Percentiles rank a stretch among this genome's conserved stretches.
phyloP scores from a whole-genome alignment of 805 yeast species.

The Saccharomycopsis fibuligera region DNA sequence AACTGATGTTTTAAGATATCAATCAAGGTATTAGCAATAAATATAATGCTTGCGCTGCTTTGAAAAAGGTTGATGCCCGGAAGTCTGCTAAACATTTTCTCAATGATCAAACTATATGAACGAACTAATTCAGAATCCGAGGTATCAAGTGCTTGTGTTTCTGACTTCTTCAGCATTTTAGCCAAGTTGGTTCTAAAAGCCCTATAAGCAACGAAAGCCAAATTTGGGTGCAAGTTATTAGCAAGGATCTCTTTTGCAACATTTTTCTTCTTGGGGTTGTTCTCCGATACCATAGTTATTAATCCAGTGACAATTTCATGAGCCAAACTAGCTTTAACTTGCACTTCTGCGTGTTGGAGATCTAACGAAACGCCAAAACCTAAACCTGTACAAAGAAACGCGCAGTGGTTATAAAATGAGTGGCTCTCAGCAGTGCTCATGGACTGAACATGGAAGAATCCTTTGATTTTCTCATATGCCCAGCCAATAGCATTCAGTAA shows the following conservation, averaged over 20 bases:
- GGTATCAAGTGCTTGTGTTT: conserved; percentile 32
- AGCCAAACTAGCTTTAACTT: neutral
- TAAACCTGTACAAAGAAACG: conserved; percentile 5
- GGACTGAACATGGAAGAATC: conserved; percentile 25
- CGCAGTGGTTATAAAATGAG: conserved; percentile 32
- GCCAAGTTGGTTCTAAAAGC: conserved; percentile 26
- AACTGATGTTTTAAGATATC: conserved; percentile 23
- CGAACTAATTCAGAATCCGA: conserved; percentile 47
- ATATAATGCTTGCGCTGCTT: conserved; percentile 2
- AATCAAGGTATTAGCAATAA: conserved; percentile 3
- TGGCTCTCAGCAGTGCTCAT: conserved; percentile 33
- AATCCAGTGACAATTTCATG: neutral
- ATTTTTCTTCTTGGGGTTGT: neutral
- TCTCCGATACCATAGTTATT: neutral
- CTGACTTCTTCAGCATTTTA: conserved; percentile 20
- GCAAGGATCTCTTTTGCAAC: conserved; percentile 66
- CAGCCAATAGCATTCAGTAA: conserved; percentile 28
- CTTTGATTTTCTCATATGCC: conserved; percentile 30
- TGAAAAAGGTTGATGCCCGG: conserved; percentile 5
- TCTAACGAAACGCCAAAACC: conserved; percentile 1
- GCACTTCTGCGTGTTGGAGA: neutral
- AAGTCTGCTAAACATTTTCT: conserved; percentile 21
- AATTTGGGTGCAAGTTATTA: conserved; percentile 54
- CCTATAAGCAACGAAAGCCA: conserved; percentile 34
- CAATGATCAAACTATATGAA: conserved; percentile 33